A percentile compares a stretch with the other conserved stretches of the same genome.
These are phyloP conservation scores for Aspergillus ellipticus DNA, from an alignment of 495 filamentous ascomycete genomes.

Conservation along the genomic window DNA sequence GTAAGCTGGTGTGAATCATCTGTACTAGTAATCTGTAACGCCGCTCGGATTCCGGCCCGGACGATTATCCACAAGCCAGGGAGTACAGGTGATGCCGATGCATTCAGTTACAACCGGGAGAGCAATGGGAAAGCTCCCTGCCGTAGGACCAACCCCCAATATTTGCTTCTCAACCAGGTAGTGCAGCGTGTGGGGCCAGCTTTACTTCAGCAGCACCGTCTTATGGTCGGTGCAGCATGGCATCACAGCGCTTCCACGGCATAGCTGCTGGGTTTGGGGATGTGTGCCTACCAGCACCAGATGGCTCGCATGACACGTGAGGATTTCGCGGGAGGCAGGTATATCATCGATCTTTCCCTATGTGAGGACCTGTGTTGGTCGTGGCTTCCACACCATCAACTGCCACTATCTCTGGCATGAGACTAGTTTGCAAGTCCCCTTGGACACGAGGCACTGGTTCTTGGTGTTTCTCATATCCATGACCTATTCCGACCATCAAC, in stretches of 20 bases:
- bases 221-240: background rate
- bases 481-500: background rate
- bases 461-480: background rate
- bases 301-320: background rate
- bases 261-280: background rate
- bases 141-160: background rate
- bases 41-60: background rate
- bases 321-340: background rate
- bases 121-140: background rate
- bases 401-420: too few relatives aligned
- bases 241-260: too few relatives aligned
- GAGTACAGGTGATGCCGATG: background rate
- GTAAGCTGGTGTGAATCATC: background rate
- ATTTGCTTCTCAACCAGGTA: background rate
- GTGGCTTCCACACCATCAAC: slow-evolving; percentile 3
- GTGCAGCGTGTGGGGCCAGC: background rate
- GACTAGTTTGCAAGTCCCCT: background rate
- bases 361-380: background rate
- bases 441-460: background rate
- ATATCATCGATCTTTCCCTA: slow-evolving; percentile 1
- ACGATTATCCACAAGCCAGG: background rate
- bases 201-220: background rate
- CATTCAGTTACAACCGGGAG: background rate
- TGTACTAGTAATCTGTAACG: background rate
- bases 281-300: background rate